Conservation (phyloP, 1,284 basidiomycete species). For the Rhodotorula sp. region DNA sequence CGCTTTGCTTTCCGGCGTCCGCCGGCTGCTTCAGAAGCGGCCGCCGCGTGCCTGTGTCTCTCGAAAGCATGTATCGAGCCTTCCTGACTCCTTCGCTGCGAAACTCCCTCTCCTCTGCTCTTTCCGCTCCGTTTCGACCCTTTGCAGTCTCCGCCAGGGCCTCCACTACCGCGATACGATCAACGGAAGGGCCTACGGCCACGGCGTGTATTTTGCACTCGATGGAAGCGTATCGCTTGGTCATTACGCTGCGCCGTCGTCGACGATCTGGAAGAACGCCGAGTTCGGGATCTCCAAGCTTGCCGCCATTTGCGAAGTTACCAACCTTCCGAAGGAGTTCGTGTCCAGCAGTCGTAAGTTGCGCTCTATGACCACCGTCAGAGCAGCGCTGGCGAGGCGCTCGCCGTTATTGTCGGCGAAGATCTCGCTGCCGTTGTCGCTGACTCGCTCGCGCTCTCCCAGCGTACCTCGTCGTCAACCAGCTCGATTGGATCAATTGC, state of each 20-base stretch:
- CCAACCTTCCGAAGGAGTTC: slow-evolving; percentile 37
- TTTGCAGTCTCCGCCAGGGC: slow-evolving; percentile 39
- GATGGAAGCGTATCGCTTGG: slow-evolving; percentile 24
- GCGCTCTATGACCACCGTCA: too few relatives aligned
- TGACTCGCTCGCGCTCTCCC: not conserved
- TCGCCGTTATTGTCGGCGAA: too few relatives aligned
- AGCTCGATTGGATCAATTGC: slow-evolving; percentile 39
- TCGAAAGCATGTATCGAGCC: too few relatives aligned
- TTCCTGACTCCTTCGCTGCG: not conserved
- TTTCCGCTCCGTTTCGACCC: not conserved
- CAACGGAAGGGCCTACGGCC: slow-evolving; percentile 32
- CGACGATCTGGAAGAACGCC: slow-evolving; percentile 36
- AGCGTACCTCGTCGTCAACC: slow-evolving; percentile 36
- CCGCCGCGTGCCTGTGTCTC: too few relatives aligned
- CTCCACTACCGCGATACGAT: slow-evolving; percentile 38
- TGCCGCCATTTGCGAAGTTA: slow-evolving; percentile 41
- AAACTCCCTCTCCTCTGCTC: not conserved
- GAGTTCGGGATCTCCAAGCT: slow-evolving; percentile 35
- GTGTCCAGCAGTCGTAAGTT: slow-evolving; percentile 8
- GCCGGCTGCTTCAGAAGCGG: too few relatives aligned
- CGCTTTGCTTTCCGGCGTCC: too few relatives aligned
- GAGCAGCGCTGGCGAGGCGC: too few relatives aligned
- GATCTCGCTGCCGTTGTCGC: not conserved
- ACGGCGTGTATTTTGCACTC: slow-evolving; percentile 31
- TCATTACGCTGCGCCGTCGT: slow-evolving; percentile 16